These are phyloP conservation scores for Flaveria brownii DNA, from an alignment of 129 eudicot genomes.

Conservation along the genomic window DNA sequence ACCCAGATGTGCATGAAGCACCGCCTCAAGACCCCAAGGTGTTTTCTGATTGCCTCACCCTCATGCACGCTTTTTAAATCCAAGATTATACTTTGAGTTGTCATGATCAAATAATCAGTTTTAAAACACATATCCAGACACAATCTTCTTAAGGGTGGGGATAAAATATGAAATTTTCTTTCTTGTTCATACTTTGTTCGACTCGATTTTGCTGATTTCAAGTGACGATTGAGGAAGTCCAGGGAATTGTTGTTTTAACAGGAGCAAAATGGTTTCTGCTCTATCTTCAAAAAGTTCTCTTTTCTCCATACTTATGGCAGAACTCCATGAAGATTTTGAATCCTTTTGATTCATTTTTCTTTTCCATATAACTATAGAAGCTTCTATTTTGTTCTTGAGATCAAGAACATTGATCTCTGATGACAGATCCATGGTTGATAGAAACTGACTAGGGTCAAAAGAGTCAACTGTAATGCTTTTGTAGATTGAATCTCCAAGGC, in stretches of 20 bases:
- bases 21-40: too few species aligned
- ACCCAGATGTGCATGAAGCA: too few species aligned
- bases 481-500: conserved; percentile 73
- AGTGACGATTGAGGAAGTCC: conserved; percentile 82
- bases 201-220: conserved; percentile 74
- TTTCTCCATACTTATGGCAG: conserved; percentile 67
- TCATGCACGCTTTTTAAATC: too few species aligned
- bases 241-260: conserved; percentile 69
- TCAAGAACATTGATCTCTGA: conserved; percentile 70
- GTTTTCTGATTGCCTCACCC: too few species aligned
- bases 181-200: conserved; percentile 28
- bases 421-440: conserved; percentile 70
- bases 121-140: neutral
- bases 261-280: conserved; percentile 76
- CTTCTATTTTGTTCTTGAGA: conserved; percentile 85
- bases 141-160: neutral
- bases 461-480: conserved; percentile 70
- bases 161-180: neutral
- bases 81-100: neutral
- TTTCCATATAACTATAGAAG: conserved; percentile 84
- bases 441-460: conserved; percentile 73
- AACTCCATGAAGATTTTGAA: conserved; percentile 68
- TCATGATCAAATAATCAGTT: neutral
- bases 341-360: conserved; percentile 76
- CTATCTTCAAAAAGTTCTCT: conserved; percentile 87